A percentile compares a stretch with the other conserved stretches of the same genome.
These are phyloP conservation scores for Vinca minor DNA, from an alignment of 257 asterid genomes.

Conservation along the genomic window DNA sequence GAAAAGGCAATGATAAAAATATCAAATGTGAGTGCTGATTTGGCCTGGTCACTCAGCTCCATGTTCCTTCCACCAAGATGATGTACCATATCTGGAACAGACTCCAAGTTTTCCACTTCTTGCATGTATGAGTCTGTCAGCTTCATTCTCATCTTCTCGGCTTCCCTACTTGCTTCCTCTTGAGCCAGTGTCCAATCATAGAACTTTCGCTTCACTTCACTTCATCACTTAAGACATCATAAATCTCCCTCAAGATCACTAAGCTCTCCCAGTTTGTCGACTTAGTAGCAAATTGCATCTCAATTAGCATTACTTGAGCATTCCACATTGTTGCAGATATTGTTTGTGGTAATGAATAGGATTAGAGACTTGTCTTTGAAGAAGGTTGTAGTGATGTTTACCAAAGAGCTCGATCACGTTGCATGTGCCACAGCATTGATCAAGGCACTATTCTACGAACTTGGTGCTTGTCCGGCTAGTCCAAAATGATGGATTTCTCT, in stretches of 20 bases:
- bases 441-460: conserved; percentile 60
- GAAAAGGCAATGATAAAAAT: conserved; percentile 54
- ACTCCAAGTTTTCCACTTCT: conserved; percentile 42
- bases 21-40: conserved; percentile 81
- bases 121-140: conserved; percentile 55
- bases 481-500: neutral
- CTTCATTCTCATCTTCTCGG: conserved; percentile 69
- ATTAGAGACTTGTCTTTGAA: conserved; percentile 53
- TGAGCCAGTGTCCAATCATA: conserved; percentile 86
- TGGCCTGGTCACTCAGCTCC: conserved; percentile 76
- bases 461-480: conserved; percentile 72
- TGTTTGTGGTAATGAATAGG: conserved; percentile 39
- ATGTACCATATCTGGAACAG: conserved; percentile 77
- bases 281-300: too few species aligned
- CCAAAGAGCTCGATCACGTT: conserved; percentile 78
- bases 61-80: conserved; percentile 78
- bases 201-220: conserved; percentile 63
- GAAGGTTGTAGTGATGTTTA: conserved; percentile 71
- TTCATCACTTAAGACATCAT: conserved; percentile 50
- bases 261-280: too few species aligned
- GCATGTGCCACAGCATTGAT: conserved; percentile 89
- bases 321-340: neutral
- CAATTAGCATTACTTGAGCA: too few species aligned
- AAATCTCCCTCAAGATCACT: conserved; percentile 58
- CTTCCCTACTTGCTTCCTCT: conserved; percentile 72